Percentiles rank a stretch among this genome's conserved stretches.
Evolutionary conservation across 345 rosid species (phyloP).

Genomic region (Euphorbia peplus): DNA sequence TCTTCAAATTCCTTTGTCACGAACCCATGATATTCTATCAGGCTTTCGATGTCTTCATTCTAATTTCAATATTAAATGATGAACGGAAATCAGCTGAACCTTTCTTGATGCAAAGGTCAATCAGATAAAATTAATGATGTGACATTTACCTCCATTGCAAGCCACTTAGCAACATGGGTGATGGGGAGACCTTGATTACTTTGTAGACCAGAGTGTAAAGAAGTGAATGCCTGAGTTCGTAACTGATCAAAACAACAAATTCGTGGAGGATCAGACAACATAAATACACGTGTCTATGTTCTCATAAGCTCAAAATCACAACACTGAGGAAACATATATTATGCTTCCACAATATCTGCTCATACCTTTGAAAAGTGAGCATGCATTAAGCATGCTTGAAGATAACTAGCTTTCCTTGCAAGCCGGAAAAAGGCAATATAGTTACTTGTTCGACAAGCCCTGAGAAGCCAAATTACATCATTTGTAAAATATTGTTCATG

Average conservation of each 20-base stretch:
- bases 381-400: slow-evolving; percentile 98
- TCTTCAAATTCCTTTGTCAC: slow-evolving; percentile 73
- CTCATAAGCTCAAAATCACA: slow-evolving; percentile 17
- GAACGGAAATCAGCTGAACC: slow-evolving; percentile 25
- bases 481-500: slow-evolving; percentile 29
- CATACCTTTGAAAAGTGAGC: slow-evolving; percentile 94
- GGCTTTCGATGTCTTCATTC: slow-evolving; percentile 74
- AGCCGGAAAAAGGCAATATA: slow-evolving; percentile 87
- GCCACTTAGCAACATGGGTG: slow-evolving; percentile 68
- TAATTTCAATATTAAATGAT: slow-evolving; percentile 35
- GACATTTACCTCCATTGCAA: slow-evolving; percentile 77
- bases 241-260: slow-evolving; percentile 52
- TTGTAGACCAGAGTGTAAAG: slow-evolving; percentile 78
- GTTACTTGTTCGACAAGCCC: slow-evolving; percentile 92
- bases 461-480: slow-evolving; percentile 40
- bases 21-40: slow-evolving; percentile 77
- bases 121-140: background rate
- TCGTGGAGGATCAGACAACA: slow-evolving; percentile 17
- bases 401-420: slow-evolving; percentile 83
- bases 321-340: background rate
- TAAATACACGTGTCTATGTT: slow-evolving; percentile 3
- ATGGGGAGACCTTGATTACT: slow-evolving; percentile 90
- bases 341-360: slow-evolving; percentile 19
- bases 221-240: slow-evolving; percentile 87
- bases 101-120: background rate